phyloP scores from a whole-genome alignment of 257 asterid genomes.

The Gentiana dahurica region DNA sequence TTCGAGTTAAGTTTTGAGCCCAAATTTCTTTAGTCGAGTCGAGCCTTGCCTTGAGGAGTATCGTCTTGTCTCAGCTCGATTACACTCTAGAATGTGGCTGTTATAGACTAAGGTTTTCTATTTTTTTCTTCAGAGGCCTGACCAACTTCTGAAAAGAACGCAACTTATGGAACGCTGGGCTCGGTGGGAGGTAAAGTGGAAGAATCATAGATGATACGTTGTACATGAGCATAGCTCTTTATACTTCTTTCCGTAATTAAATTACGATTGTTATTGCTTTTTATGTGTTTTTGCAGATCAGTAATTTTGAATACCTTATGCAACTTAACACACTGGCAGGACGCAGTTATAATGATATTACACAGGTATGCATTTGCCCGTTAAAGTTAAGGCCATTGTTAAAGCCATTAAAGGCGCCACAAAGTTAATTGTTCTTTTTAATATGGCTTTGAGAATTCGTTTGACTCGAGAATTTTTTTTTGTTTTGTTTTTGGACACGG shows the following conservation, averaged over 20 bases:
- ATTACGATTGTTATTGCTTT: slow-evolving; percentile 13
- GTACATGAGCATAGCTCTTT: too few species aligned
- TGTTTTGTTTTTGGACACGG: slow-evolving; percentile 5
- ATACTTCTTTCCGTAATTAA: too few species aligned
- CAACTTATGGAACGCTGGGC: slow-evolving; percentile 99
- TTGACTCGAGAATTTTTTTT: slow-evolving; percentile 1
- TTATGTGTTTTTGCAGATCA: slow-evolving; percentile 51
- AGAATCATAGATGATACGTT: not conserved
- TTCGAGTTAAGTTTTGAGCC: too few species aligned
- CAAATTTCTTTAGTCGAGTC: too few species aligned
- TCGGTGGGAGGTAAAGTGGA: slow-evolving; percentile 87
- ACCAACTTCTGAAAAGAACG: slow-evolving; percentile 85
- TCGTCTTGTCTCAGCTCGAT: too few species aligned
- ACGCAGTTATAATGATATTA: slow-evolving; percentile 91
- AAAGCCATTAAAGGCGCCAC: too few species aligned
- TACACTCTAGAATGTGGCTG: too few species aligned
- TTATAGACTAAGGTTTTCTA: not conserved
- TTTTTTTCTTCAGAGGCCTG: slow-evolving; percentile 77
- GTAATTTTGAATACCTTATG: slow-evolving; percentile 97
- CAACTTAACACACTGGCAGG: slow-evolving; percentile 98
- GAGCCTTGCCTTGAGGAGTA: too few species aligned
- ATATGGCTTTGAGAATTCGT: slow-evolving; percentile 7
- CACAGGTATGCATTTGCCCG: slow-evolving; percentile 47
- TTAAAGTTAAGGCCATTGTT: not conserved
- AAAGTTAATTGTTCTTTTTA: slow-evolving; percentile 3